phyloP scores from a whole-genome alignment of 495 filamentous ascomycete species.

The Xanthoparmelia taractica region DNA sequence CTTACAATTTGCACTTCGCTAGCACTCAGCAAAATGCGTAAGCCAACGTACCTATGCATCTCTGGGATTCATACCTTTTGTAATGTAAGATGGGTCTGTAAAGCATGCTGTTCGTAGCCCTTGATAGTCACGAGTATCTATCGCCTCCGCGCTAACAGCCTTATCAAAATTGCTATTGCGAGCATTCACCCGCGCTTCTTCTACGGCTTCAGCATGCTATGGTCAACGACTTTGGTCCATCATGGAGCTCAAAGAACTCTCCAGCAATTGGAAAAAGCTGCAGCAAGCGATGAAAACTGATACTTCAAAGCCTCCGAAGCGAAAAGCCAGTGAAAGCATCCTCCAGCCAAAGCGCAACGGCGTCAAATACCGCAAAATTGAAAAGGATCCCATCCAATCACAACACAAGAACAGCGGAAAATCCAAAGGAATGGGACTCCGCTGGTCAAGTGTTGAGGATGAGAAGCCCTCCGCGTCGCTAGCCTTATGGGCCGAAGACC shows the following conservation, averaged over 20 bases:
- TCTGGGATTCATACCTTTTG: neutral
- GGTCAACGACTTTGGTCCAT: neutral
- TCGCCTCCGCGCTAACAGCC: neutral
- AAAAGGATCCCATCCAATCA: neutral
- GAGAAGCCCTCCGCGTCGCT: constrained; percentile 28
- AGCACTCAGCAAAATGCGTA: neutral
- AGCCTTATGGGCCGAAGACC: constrained; percentile 45
- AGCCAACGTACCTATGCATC: neutral
- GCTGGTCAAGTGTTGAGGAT: constrained; percentile 14
- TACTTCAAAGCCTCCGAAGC: constrained; percentile 18
- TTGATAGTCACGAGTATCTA: neutral
- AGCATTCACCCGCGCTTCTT: too few relatives aligned
- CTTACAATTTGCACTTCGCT: neutral
- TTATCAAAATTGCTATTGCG: neutral
- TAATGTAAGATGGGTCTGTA: neutral
- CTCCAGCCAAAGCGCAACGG: constrained; percentile 17
- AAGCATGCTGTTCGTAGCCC: neutral
- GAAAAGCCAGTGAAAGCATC: constrained; percentile 18
- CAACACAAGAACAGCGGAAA: neutral
- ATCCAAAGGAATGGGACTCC: constrained; percentile 1
- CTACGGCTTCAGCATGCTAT: neutral
- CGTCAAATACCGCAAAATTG: constrained; percentile 17
- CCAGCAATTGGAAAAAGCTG: constrained; percentile 68
- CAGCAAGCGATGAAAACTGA: constrained; percentile 56
- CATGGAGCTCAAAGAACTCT: constrained; percentile 43